phyloP scores from a whole-genome alignment of 2,329 filamentous ascomycete genomes.

The Zopfia rhizophila region DNA sequence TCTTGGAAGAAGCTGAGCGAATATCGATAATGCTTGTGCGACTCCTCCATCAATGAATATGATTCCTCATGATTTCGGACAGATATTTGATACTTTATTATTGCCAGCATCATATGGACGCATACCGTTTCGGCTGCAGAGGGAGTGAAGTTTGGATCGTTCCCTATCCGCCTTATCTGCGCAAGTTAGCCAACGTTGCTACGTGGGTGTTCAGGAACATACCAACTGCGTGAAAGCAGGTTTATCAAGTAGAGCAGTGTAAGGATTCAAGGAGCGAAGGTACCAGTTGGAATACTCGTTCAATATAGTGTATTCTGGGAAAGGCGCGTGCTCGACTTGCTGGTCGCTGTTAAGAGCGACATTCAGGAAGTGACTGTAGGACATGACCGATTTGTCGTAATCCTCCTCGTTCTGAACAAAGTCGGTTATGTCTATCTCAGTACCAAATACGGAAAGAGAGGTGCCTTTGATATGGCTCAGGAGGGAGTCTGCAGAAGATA shows the following conservation, averaged over 20 bases:
- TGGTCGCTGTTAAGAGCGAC: slow-evolving; percentile 69
- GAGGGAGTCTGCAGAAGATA: slow-evolving; percentile 69
- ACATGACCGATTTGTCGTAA: slow-evolving; percentile 67
- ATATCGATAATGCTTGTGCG: slow-evolving; percentile 83
- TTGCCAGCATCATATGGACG: slow-evolving; percentile 82
- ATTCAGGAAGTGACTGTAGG: slow-evolving; percentile 74
- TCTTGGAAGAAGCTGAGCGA: slow-evolving; percentile 75
- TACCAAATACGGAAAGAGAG: slow-evolving; percentile 79
- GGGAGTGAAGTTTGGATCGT: slow-evolving; percentile 72
- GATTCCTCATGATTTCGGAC: slow-evolving; percentile 68
- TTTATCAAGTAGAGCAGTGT: slow-evolving; percentile 80
- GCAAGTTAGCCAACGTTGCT: slow-evolving; percentile 4
- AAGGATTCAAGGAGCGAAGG: slow-evolving; percentile 76
- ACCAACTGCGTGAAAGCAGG: slow-evolving; percentile 76
- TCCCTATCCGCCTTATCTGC: slow-evolving; percentile 77
- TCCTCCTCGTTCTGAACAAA: slow-evolving; percentile 75
- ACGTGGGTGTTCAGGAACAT: slow-evolving; percentile 41
- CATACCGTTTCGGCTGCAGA: slow-evolving; percentile 73
- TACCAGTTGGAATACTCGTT: slow-evolving; percentile 79
- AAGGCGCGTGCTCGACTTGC: slow-evolving; percentile 63
- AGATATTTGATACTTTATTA: slow-evolving; percentile 81
- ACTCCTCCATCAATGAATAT: slow-evolving; percentile 70
- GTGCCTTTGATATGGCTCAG: slow-evolving; percentile 81
- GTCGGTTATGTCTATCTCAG: slow-evolving; percentile 80
- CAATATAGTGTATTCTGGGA: slow-evolving; percentile 72